Percentiles rank a stretch among this genome's conserved stretches.
Evolutionary conservation across 1,139 yeast species (phyloP).

Genomic region (Hemisphaericaspora xylofermentans): DNA sequence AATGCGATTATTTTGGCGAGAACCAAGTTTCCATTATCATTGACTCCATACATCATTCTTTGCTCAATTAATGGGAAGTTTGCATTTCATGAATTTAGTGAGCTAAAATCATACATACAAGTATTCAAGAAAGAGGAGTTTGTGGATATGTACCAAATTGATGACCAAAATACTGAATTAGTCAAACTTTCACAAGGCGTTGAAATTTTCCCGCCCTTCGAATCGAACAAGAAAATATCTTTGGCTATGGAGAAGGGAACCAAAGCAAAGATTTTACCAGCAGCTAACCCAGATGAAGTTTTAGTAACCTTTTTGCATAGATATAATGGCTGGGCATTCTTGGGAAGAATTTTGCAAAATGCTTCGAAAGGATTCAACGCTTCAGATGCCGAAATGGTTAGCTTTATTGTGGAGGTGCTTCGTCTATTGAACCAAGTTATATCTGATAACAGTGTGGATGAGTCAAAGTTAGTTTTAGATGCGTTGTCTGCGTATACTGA

Average conservation of each 20-base stretch:
- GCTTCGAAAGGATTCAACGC: constrained; percentile 42
- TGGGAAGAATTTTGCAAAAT: constrained; percentile 77
- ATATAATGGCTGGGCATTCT: constrained; percentile 83
- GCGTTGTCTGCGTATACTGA: constrained; percentile 58
- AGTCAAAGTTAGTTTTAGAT: constrained; percentile 49
- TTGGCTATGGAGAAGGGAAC: constrained; percentile 54
- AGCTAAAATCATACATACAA: constrained; percentile 60
- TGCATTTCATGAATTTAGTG: constrained; percentile 62
- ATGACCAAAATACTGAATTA: constrained; percentile 52
- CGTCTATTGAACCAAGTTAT: constrained; percentile 52
- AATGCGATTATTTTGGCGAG: constrained; percentile 58
- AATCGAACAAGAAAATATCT: constrained; percentile 43
- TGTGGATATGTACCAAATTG: constrained; percentile 41
- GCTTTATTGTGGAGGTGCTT: constrained; percentile 48
- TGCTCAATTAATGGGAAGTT: constrained; percentile 63
- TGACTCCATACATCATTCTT: constrained; percentile 61
- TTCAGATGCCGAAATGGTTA: constrained; percentile 34
- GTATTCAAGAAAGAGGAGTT: constrained; percentile 39
- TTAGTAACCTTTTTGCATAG: constrained; percentile 70
- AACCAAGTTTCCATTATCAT: constrained; percentile 73
- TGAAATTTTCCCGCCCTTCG: constrained; percentile 53
- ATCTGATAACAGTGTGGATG: constrained; percentile 39
- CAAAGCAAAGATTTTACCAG: constrained; percentile 65
- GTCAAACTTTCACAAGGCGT: constrained; percentile 41
- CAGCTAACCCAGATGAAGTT: constrained; percentile 40